phyloP scores from a whole-genome alignment of 192 early-diverging fungal genomes.

The Mortierella claussenii region DNA sequence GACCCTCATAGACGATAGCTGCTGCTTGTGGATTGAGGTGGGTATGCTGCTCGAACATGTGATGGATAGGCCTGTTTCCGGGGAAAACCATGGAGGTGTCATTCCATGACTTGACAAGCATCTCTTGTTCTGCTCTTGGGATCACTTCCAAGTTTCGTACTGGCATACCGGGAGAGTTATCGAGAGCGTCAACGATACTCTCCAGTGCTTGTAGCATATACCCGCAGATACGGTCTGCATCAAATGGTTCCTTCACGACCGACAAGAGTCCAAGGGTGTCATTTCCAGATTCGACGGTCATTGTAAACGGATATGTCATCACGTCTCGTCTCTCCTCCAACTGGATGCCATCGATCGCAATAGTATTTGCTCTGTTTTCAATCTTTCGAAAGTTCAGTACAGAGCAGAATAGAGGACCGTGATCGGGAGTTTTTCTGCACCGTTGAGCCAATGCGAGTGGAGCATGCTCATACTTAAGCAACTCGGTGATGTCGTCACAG shows the following conservation, averaged over 20 bases:
- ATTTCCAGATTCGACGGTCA: constrained; percentile 1
- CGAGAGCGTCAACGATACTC: constrained; percentile 3
- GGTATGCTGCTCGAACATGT: constrained; percentile 10
- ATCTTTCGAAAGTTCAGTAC: constrained; percentile 6
- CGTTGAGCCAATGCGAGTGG: constrained; percentile 9
- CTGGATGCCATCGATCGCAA: background rate
- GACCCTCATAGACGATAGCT: constrained; percentile 11
- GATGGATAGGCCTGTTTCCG: background rate
- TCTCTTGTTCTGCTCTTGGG: background rate
- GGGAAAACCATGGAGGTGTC: background rate
- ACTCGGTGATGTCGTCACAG: background rate
- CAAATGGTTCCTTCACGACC: no score
- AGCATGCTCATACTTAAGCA: constrained; percentile 12
- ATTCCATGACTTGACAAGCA: constrained; percentile 9
- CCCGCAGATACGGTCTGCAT: background rate
- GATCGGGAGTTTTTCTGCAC: background rate
- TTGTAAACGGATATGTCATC: constrained; percentile 12
- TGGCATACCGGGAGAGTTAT: background rate
- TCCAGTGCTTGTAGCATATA: constrained; percentile 12
- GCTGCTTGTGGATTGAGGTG: background rate
- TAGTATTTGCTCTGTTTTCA: background rate
- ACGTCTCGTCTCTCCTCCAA: background rate
- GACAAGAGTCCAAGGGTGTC: background rate
- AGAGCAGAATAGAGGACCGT: constrained; percentile 3
- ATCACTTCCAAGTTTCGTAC: constrained; percentile 2